Evolutionary conservation across 1,284 basidiomycete genomes (phyloP).

Genomic region (Irpex sp.): DNA sequence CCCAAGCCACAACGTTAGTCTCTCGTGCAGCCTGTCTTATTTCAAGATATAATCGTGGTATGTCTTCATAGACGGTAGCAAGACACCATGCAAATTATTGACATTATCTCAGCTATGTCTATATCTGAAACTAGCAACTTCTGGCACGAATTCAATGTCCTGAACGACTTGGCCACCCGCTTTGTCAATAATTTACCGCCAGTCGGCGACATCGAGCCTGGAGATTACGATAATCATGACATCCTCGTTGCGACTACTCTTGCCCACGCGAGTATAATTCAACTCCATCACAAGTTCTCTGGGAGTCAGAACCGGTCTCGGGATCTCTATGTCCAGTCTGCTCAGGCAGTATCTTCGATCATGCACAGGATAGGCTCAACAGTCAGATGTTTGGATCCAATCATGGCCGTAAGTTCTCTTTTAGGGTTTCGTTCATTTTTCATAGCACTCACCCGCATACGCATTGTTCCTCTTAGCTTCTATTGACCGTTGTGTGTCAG

Average conservation of each 20-base stretch:
- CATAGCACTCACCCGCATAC: too few species aligned
- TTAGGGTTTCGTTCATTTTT: background rate
- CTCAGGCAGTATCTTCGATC: constrained; percentile 14
- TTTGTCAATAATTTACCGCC: constrained; percentile 19
- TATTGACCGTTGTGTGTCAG: constrained; percentile 22
- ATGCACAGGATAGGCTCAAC: constrained; percentile 11
- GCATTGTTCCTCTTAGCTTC: constrained; percentile 13
- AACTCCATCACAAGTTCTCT: constrained; percentile 19
- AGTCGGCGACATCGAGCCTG: constrained; percentile 11
- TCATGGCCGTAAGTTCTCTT: constrained; percentile 19
- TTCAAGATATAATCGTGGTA: constrained; percentile 21
- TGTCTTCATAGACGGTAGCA: background rate
- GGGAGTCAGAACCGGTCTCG: constrained; percentile 14
- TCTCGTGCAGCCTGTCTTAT: constrained; percentile 28
- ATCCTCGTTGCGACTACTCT: constrained; percentile 21
- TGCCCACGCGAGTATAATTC: constrained; percentile 20
- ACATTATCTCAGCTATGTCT: constrained; percentile 8
- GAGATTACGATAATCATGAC: constrained; percentile 12
- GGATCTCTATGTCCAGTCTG: constrained; percentile 19
- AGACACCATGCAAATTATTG: background rate
- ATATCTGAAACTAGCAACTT: constrained; percentile 16
- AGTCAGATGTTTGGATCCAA: constrained; percentile 19
- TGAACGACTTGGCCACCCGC: constrained; percentile 20
- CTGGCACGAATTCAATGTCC: constrained; percentile 16
- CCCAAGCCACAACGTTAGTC: constrained; percentile 33